Base-by-base conservation (phyloP, 352 stramenopile species). In the Phytophthora quininea region DNA sequence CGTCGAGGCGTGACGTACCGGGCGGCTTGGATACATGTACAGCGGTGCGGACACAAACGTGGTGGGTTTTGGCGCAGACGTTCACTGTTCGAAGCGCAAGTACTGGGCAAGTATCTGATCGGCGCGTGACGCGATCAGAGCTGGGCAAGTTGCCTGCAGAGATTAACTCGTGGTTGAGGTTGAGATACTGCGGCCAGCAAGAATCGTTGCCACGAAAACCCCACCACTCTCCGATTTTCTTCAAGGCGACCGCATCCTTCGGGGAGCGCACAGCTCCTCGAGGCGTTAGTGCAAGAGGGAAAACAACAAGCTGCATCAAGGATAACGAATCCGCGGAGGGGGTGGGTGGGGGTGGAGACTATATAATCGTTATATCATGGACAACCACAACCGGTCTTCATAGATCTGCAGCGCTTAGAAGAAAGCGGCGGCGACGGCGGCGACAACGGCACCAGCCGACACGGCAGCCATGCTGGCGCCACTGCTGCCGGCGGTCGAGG, bases 381-480 rank as follows among this genome's bases (percentile, higher is more conserved):
- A 45, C 38, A 24, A 24, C 19, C 19, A 24, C 19, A 24, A 24
- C 19, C 19, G 38, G 38, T 14, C 42, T 48, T 48, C n/a, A n/a
- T 7, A 48, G 19, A 48, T 9, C 42, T 48, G 42, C 6, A 48
- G 11, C n/a, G 33, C 47, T 58, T 65, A 65, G 9, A 52, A 42
- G 49, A 58, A 43, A 35, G 56, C 54, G 29, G 50, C 58, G 58
- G 49, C 58, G n/a, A 43, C 51, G 47, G 53, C 45, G 38, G 56
- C 12, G 3, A 65, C 38, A 50, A 42, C 50, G 29, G 42, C 58
- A 31, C 48, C 15, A 19, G 58, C 58, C 33, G 51, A 58, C 37
- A 52, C 46, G 50, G 45, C 58, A 30, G 58, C 43, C 15, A 63
- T 14, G 11, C 37, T 43, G 38, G 40, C 48, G 15, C 58, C 58